A percentile compares a stretch with the other conserved stretches of the same genome.
Evolutionary conservation across 2,329 filamentous ascomycete species (phyloP).

Genomic region (Botrytis cinerea): DNA sequence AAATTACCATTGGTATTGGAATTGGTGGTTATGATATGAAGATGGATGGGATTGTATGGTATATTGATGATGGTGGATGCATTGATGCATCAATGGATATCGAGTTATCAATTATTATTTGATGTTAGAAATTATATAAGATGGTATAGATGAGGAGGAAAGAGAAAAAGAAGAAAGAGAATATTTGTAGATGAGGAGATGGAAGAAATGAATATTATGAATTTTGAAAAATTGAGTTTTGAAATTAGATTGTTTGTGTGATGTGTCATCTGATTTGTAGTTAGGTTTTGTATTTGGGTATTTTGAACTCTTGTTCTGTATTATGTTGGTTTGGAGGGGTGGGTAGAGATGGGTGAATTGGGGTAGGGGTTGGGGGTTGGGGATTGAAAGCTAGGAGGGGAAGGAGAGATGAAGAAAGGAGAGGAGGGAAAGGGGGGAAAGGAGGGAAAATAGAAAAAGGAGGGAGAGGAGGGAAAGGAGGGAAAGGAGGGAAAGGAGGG

Average conservation of each 20-base stretch:
- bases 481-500: no score
- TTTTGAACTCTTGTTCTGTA: not conserved
- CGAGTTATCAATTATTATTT: not conserved
- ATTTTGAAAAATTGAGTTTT: no score
- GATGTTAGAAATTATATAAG: not conserved
- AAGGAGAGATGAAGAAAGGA: not conserved
- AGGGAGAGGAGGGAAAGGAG: no score
- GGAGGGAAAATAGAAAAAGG: no score
- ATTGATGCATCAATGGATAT: not conserved
- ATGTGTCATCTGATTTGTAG: not conserved
- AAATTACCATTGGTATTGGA: not conserved
- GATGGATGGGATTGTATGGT: not conserved
- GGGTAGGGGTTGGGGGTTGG: not conserved
- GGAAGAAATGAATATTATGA: not conserved
- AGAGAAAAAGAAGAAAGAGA: not conserved
- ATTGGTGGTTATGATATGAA: not conserved
- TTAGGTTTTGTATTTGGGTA: not conserved
- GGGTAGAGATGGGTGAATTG: no score
- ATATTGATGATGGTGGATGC: not conserved
- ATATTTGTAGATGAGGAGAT: not conserved
- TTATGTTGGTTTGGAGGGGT: not conserved
- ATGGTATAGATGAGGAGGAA: not conserved
- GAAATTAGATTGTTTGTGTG: not conserved
- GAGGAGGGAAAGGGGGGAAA: no score
- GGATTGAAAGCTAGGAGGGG: not conserved